These are phyloP conservation scores for Sporodiniella umbellata DNA, from an alignment of 371 early-diverging fungal species.

Conservation along the genomic window DNA sequence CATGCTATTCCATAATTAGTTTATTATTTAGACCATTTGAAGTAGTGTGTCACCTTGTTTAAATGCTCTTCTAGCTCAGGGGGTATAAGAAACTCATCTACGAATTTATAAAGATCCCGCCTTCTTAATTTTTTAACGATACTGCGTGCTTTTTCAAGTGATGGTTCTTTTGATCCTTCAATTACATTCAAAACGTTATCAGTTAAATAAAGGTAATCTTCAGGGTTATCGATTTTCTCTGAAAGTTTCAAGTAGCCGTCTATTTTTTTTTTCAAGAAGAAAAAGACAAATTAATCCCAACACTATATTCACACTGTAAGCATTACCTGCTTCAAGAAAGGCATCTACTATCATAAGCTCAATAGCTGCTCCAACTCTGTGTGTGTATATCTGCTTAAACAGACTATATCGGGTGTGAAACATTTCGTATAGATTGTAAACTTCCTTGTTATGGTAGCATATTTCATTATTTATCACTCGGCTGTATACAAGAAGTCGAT, in stretches of 20 bases:
- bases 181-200: slow-evolving; percentile 88
- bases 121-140: slow-evolving; percentile 73
- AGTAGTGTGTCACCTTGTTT: slow-evolving; percentile 31
- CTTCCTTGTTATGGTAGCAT: slow-evolving; percentile 82
- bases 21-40: neutral
- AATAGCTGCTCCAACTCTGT: slow-evolving; percentile 76
- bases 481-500: slow-evolving; percentile 75
- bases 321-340: slow-evolving; percentile 68
- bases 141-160: slow-evolving; percentile 60
- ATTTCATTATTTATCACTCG: slow-evolving; percentile 89
- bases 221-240: slow-evolving; percentile 61
- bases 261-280: neutral
- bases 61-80: slow-evolving; percentile 41
- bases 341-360: slow-evolving; percentile 92
- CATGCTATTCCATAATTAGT: slow-evolving; percentile 21
- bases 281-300: no score
- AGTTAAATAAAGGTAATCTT: slow-evolving; percentile 74
- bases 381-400: slow-evolving; percentile 91
- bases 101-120: slow-evolving; percentile 85
- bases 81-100: slow-evolving; percentile 81
- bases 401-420: slow-evolving; percentile 91
- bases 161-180: slow-evolving; percentile 61
- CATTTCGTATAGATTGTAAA: slow-evolving; percentile 80
- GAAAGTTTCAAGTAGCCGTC: slow-evolving; percentile 73
- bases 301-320: neutral